Evolutionary conservation across 2,329 filamentous ascomycete species (phyloP).

Genomic region (Pseudovirgaria hyperparasitica): DNA sequence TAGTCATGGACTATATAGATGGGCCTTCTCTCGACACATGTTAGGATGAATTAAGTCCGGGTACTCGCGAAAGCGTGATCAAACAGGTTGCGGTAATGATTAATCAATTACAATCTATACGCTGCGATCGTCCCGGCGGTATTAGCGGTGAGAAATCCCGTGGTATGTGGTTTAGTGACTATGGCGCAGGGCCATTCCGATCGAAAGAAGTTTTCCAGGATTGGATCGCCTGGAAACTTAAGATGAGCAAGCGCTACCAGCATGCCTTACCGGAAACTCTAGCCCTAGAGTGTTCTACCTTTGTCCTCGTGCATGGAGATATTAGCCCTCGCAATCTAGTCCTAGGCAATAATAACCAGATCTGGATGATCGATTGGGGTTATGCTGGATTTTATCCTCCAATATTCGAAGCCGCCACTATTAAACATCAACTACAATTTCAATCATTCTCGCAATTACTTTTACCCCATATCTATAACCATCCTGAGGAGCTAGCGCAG

Average conservation of each 20-base stretch:
- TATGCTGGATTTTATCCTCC: conserved; percentile 6
- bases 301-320: conserved; percentile 6
- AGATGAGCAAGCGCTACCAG: conserved; percentile 4
- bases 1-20: conserved; percentile 7
- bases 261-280: conserved; percentile 2
- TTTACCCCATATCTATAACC: conserved; percentile 5
- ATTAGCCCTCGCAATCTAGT: conserved; percentile 5
- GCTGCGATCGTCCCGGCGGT: conserved; percentile 3
- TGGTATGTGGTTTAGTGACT: too few relatives aligned
- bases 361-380: conserved; percentile 7
- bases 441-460: conserved; percentile 4
- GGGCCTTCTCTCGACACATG: conserved; percentile 5
- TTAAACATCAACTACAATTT: conserved; percentile 5
- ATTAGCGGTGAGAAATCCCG: conserved; percentile 5
- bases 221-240: conserved; percentile 5
- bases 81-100: conserved; percentile 5
- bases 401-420: conserved; percentile 6
- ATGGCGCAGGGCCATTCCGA: conserved; percentile 6
- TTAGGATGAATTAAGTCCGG: conserved; percentile 4
- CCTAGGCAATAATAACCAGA: conserved; percentile 5
- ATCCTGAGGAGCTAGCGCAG: conserved; percentile 3
- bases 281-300: conserved; percentile 4
- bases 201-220: conserved; percentile 5
- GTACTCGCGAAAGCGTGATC: conserved; percentile 3
- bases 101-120: conserved; percentile 6